Base-by-base conservation (phyloP, 2,329 filamentous ascomycete species). In the Lachnellula suecica region DNA sequence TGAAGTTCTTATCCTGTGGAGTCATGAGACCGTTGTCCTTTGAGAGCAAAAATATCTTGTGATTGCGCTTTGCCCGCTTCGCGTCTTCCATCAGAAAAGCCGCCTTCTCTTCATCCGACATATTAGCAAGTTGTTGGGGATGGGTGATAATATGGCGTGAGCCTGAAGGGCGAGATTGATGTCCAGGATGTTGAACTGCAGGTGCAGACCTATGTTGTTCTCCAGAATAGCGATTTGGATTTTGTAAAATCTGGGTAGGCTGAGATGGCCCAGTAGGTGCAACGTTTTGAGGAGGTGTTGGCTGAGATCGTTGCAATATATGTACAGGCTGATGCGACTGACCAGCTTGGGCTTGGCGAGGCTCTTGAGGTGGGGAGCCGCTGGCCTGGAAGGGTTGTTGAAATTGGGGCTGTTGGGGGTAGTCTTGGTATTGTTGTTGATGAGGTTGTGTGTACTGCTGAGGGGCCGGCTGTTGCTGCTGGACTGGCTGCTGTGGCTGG, bases 1-100 rank as follows among this genome's bases (percentile, higher is more conserved):
- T 96, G 72, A 97, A 99, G 69, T 97, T 99, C 79, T 99, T 99
- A 73, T 99, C 94, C 68, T 97, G 93, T 0, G 94, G 94, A 4
- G 94, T 99, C 94, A 99, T 99, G 56, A 99, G 74, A 22, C 94
- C 94, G 66, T 99, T 99, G 64, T 96, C 91, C 72, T 91, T 91
- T 22, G 91, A 96, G 48, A 97, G 75, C 38, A 95, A 78, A 74
- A 92, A 93, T 57, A 99, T 97, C 77, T 99, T 99, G 75, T 97
- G 93, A 67, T 99, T 97, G 38, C 94, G 84, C 78, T 99, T 99
- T 5, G 94, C 92, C 46, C 94, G 85, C 72, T 92, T 94, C 0
- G 92, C 92, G 70, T 99, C 94, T 69, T 96, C 92, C 59, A 91
- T 85, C 48, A 97, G 72, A 66, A 92, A 94, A 2, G 87, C 85